Conservation (phyloP, 2,329 filamentous ascomycete species). For the Aspergillus proliferans region DNA sequence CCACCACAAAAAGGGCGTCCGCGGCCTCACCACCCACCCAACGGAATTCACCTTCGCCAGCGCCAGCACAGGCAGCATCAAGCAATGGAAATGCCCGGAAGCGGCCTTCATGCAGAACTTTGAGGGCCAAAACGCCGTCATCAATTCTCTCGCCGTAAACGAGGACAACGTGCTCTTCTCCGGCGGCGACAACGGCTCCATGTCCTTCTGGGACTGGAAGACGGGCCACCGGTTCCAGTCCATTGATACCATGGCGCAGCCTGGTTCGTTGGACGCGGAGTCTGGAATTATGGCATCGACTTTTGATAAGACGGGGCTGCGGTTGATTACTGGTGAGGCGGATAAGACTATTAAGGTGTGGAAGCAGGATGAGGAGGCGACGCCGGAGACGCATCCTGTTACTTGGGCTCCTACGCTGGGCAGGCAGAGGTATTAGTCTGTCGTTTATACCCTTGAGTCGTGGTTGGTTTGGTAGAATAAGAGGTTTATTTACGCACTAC, state of each 20-base stretch:
- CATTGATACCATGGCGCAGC: conserved; percentile 85
- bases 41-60: conserved; percentile 94
- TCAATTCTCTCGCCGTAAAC: conserved; percentile 90
- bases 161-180: conserved; percentile 94
- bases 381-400: conserved; percentile 82
- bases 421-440: conserved; percentile 62
- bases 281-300: conserved; percentile 90
- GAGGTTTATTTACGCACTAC: conserved; percentile 16
- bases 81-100: conserved; percentile 98
- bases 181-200: conserved; percentile 90
- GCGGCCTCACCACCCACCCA: conserved; percentile 76
- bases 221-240: conserved; percentile 86
- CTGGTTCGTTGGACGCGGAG: conserved; percentile 88
- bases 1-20: conserved; percentile 96
- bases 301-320: conserved; percentile 81
- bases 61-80: conserved; percentile 87
- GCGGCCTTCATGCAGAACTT: conserved; percentile 99
- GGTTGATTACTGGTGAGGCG: conserved; percentile 88
- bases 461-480: conserved; percentile 17
- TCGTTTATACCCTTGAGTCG: conserved; percentile 10
- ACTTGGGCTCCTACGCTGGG: conserved; percentile 83
- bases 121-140: conserved; percentile 90
- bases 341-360: conserved; percentile 99
- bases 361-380: conserved; percentile 88
- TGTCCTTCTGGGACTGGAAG: conserved; percentile 99